Evolutionary conservation across 495 filamentous ascomycete genomes (phyloP).

Genomic region (Evernia prunastri): DNA sequence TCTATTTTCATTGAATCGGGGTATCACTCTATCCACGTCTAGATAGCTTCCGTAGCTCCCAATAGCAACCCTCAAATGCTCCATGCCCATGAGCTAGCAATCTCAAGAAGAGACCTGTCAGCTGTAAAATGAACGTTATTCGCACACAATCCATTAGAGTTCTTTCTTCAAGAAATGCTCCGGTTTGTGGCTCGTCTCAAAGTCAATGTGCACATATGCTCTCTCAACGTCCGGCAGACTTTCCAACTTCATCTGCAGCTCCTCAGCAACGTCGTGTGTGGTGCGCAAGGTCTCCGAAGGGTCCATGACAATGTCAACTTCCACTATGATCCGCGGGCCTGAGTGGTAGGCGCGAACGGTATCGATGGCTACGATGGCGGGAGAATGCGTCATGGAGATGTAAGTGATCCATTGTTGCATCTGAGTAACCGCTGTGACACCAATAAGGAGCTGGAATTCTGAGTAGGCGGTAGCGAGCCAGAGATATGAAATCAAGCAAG

Average conservation of each 20-base stretch:
- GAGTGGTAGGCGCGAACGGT: conserved; percentile 91
- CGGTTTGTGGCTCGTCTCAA: conserved; percentile 95
- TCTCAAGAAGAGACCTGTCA: neutral
- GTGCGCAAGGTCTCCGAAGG: conserved; percentile 57
- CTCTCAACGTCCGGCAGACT: conserved; percentile 85
- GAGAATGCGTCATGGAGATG: conserved; percentile 88
- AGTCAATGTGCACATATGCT: conserved; percentile 96
- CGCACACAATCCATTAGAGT: conserved; percentile 32
- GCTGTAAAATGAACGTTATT: neutral
- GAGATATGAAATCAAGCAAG: conserved; percentile 62
- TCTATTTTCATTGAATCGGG: neutral
- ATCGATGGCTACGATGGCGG: conserved; percentile 74
- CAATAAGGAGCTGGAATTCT: conserved; percentile 87
- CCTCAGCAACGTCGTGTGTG: conserved; percentile 92
- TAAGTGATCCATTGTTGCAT: conserved; percentile 95
- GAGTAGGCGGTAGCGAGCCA: conserved; percentile 82
- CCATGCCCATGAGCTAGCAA: neutral
- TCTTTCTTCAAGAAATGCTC: conserved; percentile 63
- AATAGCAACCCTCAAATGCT: neutral
- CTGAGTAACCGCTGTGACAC: conserved; percentile 75
- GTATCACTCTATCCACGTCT: neutral
- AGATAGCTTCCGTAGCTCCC: neutral
- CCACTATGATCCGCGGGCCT: conserved; percentile 82
- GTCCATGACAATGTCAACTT: conserved; percentile 87
- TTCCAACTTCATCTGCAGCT: conserved; percentile 91